A percentile compares a stretch with the other conserved stretches of the same genome.
These are phyloP conservation scores for Staphylotrichum tortipilum DNA, from an alignment of 495 filamentous ascomycete species.

Conservation along the genomic window DNA sequence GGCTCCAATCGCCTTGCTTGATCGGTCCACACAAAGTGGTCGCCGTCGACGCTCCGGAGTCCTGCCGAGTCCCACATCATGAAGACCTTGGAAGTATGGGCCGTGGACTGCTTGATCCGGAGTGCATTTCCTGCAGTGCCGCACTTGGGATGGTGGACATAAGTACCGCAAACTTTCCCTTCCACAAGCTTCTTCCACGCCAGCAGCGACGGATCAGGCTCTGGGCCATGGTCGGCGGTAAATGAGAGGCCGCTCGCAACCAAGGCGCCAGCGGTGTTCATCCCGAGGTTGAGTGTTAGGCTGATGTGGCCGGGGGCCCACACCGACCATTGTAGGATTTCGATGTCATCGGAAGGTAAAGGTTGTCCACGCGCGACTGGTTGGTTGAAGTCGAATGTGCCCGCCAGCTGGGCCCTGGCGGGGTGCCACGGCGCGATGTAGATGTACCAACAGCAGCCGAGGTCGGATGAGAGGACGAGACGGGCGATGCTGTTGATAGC, in stretches of 20 bases:
- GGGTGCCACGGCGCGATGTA: constrained; percentile 18
- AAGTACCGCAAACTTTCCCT: constrained; percentile 45
- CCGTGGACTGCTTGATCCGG: constrained; percentile 34
- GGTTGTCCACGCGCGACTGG: constrained; percentile 30
- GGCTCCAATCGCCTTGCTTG: constrained; percentile 43
- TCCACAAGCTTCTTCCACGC: constrained; percentile 14
- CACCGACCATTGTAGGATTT: constrained; percentile 12
- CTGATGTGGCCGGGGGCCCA: constrained; percentile 32
- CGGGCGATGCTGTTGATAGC: constrained; percentile 23
- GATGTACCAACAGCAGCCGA: constrained; percentile 22
- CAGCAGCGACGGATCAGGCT: background rate
- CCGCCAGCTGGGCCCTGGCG: background rate
- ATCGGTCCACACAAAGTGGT: constrained; percentile 58
- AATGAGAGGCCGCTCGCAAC: background rate
- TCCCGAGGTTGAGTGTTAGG: constrained; percentile 12
- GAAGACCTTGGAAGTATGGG: constrained; percentile 32
- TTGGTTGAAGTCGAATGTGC: constrained; percentile 38
- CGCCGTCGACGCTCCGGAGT: constrained; percentile 36
- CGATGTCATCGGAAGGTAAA: too few relatives aligned
- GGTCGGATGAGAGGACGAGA: constrained; percentile 20
- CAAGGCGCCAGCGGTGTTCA: background rate
- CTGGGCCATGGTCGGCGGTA: background rate
- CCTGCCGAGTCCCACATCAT: constrained; percentile 58
- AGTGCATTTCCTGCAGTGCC: constrained; percentile 56
- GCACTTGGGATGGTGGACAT: constrained; percentile 51